phyloP scores from a whole-genome alignment of 2,329 filamentous ascomycete genomes.

The Fusarium sp. region DNA sequence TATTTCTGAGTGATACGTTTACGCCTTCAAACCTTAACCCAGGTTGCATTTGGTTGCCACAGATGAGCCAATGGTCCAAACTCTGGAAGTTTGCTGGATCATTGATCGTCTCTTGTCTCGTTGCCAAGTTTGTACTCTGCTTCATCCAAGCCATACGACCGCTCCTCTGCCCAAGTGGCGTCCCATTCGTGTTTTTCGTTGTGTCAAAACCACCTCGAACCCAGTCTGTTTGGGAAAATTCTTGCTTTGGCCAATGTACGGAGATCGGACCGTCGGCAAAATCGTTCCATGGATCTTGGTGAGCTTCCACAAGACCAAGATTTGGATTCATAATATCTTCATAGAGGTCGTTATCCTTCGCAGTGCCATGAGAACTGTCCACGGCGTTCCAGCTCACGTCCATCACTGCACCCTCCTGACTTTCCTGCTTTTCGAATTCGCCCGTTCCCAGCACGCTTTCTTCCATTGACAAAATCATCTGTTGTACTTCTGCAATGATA shows the following conservation, averaged over 20 bases:
- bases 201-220: background rate
- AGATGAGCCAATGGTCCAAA: slow-evolving; percentile 40
- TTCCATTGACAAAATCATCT: background rate
- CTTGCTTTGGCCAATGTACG: background rate
- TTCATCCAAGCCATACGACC: background rate
- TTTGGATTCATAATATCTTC: background rate
- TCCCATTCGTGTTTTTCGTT: background rate
- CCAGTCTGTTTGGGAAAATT: background rate
- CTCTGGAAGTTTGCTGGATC: slow-evolving; percentile 29
- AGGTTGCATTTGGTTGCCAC: background rate
- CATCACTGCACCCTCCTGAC: slow-evolving; percentile 7
- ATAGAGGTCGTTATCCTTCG: background rate
- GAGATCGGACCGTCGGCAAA: background rate
- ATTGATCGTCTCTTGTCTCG: background rate
- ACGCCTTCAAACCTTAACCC: background rate
- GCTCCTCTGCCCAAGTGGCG: background rate
- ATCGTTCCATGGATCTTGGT: slow-evolving; percentile 1
- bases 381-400: slow-evolving; percentile 29
- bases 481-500: background rate
- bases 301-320: background rate
- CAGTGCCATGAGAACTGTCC: background rate
- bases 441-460: background rate
- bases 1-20: background rate
- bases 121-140: background rate
- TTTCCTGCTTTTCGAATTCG: background rate